phyloP scores from a whole-genome alignment of 192 early-diverging fungal species.

The Lobosporangium transversale region DNA sequence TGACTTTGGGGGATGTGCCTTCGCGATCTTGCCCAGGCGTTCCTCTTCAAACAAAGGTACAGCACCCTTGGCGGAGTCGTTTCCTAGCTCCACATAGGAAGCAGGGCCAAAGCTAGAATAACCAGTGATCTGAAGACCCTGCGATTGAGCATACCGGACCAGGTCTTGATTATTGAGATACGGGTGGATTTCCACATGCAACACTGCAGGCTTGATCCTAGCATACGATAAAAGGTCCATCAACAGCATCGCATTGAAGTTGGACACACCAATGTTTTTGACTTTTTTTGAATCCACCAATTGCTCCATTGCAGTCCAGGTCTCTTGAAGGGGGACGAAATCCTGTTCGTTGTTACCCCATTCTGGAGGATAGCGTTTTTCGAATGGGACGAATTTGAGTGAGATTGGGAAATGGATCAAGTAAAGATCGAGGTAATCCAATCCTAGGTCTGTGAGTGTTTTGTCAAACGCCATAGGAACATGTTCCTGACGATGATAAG shows the following conservation, averaged over 20 bases:
- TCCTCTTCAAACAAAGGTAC: constrained; percentile 61
- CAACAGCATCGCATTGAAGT: constrained; percentile 64
- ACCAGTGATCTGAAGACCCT: constrained; percentile 73
- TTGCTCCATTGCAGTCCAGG: constrained; percentile 80
- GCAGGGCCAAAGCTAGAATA: constrained; percentile 77
- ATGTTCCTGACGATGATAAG: constrained; percentile 65
- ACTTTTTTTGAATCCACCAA: constrained; percentile 68
- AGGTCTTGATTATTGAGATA: constrained; percentile 74
- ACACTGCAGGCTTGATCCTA: constrained; percentile 71
- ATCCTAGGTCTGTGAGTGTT: constrained; percentile 60
- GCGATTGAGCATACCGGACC: constrained; percentile 59
- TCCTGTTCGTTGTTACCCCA: constrained; percentile 58
- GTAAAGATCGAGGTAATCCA: constrained; percentile 74
- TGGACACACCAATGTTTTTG: constrained; percentile 75
- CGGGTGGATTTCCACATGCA: constrained; percentile 82
- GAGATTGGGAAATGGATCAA: constrained; percentile 76
- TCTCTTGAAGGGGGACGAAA: constrained; percentile 63
- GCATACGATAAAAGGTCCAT: constrained; percentile 68
- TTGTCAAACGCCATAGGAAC: constrained; percentile 64
- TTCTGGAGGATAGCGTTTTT: constrained; percentile 57
- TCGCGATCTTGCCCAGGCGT: constrained; percentile 62
- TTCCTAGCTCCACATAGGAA: constrained; percentile 51
- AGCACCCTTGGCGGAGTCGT: constrained; percentile 30
- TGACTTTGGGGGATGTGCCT: constrained; percentile 56
- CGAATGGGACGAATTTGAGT: constrained; percentile 61